Conservation (phyloP, 208 protist genomes). For the Balamuthia mandrillaris region DNA sequence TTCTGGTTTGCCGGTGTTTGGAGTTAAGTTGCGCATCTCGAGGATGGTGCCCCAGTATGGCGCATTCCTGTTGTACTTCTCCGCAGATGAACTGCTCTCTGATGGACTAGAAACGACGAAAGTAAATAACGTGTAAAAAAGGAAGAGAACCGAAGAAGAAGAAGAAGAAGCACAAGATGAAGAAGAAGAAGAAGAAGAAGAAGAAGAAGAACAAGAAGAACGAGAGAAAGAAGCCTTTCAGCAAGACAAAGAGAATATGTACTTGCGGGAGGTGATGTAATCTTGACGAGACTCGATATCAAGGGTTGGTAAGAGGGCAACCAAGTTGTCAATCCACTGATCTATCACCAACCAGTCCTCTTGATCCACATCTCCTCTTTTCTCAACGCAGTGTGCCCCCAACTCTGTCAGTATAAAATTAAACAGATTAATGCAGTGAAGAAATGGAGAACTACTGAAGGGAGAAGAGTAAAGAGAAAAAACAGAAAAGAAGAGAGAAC, state of each 20-base stretch:
- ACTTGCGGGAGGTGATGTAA: conserved; percentile 21
- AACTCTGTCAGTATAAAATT: too few species aligned
- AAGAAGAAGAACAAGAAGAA: neutral
- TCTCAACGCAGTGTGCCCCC: neutral
- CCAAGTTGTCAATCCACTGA: neutral
- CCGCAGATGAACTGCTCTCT: neutral
- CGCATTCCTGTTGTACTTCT: neutral
- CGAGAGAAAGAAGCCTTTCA: neutral
- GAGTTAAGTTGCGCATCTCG: too few species aligned
- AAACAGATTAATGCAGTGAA: too few species aligned
- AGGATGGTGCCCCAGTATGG: too few species aligned
- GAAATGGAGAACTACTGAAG: neutral
- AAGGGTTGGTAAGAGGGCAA: neutral
- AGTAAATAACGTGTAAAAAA: neutral
- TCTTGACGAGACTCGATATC: neutral
- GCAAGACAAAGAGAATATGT: neutral
- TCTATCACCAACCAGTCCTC: conserved; percentile 23
- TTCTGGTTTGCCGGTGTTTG: too few species aligned
- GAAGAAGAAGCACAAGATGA: neutral
- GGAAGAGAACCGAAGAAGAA: neutral
- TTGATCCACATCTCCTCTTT: conserved; percentile 1
- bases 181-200: neutral
- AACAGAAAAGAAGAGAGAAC: neutral
- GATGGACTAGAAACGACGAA: neutral
- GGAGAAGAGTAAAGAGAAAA: neutral